Conservation (phyloP, 2,329 filamentous ascomycete genomes). For the Penicillium crustosum region DNA sequence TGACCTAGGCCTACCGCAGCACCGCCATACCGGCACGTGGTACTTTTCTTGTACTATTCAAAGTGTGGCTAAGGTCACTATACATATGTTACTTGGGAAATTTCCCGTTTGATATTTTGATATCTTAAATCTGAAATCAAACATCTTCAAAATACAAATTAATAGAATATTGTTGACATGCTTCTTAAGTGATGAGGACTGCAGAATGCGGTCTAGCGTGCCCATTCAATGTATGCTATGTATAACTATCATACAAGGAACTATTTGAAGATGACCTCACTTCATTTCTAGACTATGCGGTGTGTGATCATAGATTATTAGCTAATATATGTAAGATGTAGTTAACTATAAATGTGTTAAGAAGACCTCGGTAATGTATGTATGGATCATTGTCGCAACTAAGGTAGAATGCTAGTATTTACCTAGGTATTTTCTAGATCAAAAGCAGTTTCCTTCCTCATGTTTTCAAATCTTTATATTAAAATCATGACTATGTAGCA, state of each 20-base stretch:
- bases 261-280: not conserved
- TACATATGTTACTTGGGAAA: not conserved
- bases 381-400: not conserved
- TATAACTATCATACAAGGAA: not conserved
- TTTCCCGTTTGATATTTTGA: not conserved
- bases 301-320: not conserved
- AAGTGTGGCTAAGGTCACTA: not conserved
- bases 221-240: not conserved
- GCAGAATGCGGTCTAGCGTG: not conserved
- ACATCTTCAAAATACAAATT: not conserved
- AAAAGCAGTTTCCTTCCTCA: not conserved
- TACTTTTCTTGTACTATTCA: constrained; percentile 18
- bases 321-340: not conserved
- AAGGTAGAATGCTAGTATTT: not conserved
- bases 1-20: constrained; percentile 16
- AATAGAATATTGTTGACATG: not conserved
- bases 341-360: not conserved
- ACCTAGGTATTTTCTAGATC: not conserved
- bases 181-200: not conserved
- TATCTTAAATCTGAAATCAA: not conserved
- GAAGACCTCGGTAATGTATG: not conserved
- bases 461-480: too few relatives aligned
- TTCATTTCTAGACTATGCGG: not conserved
- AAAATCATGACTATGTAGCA: not conserved
- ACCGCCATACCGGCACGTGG: constrained; percentile 21